Evolutionary conservation across 2,329 filamentous ascomycete species (phyloP).

Genomic region (Cladophialophora exuberans): DNA sequence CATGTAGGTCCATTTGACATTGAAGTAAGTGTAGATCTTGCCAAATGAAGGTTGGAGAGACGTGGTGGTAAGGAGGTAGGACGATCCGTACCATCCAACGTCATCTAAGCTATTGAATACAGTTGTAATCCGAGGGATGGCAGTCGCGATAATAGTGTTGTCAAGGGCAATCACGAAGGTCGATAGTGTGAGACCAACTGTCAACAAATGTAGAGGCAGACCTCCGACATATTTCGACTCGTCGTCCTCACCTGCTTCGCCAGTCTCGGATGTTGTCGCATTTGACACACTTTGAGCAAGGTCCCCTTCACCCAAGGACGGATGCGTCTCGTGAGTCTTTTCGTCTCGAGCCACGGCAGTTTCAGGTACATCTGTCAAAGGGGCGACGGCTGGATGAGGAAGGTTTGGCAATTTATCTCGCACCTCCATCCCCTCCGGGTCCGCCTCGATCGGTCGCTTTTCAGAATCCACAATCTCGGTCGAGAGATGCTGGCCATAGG

Average conservation of each 20-base stretch:
- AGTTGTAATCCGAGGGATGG: conserved; percentile 35
- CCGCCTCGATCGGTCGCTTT: neutral
- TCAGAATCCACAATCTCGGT: conserved; percentile 10
- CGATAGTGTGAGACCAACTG: conserved; percentile 33
- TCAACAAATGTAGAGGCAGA: conserved; percentile 29
- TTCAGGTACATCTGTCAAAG: neutral
- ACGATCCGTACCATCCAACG: conserved; percentile 37
- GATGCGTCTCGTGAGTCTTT: conserved; percentile 5
- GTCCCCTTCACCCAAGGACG: conserved; percentile 6
- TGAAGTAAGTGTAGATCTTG: conserved; percentile 36
- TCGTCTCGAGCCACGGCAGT: neutral
- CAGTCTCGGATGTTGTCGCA: conserved; percentile 23
- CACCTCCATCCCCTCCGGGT: too few species aligned
- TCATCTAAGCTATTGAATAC: conserved; percentile 36
- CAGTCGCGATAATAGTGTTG: conserved; percentile 37
- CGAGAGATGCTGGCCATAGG: neutral
- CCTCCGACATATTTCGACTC: conserved; percentile 33
- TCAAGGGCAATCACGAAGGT: conserved; percentile 38
- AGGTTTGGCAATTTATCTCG: too few species aligned
- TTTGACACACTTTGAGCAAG: conserved; percentile 14
- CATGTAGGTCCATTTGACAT: conserved; percentile 35
- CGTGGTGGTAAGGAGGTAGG: conserved; percentile 35
- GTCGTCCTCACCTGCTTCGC: conserved; percentile 30
- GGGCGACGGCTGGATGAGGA: neutral
- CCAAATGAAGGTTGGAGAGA: conserved; percentile 36